phyloP scores from a whole-genome alignment of 441 rosid species.

The Sinapis alba region DNA sequence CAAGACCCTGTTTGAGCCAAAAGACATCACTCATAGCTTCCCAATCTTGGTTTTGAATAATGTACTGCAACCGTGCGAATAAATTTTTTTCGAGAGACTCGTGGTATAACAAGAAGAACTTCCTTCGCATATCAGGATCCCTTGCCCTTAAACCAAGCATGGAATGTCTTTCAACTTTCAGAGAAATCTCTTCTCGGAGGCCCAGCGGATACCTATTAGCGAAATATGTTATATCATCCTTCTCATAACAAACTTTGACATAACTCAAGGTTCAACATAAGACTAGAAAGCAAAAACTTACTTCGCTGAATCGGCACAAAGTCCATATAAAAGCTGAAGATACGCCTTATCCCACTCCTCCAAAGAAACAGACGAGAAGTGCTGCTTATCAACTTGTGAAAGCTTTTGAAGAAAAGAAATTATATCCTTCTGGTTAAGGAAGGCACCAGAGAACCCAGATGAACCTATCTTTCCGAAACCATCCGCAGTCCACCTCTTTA shows the following conservation, averaged over 20 bases:
- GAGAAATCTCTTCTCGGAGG: constrained; percentile 90
- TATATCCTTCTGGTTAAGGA: constrained; percentile 79
- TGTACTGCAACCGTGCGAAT: constrained; percentile 81
- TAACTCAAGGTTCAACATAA: background rate
- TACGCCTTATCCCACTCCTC: constrained; percentile 96
- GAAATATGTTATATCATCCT: constrained; percentile 30
- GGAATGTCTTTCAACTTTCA: constrained; percentile 94
- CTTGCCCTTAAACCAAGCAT: constrained; percentile 97
- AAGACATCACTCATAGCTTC: constrained; percentile 97
- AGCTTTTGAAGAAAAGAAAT: constrained; percentile 90
- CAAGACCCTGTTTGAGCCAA: constrained; percentile 99
- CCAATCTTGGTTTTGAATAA: constrained; percentile 94
- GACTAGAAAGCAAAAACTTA: constrained; percentile 40
- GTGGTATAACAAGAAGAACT: constrained; percentile 85
- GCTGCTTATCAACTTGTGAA: constrained; percentile 92
- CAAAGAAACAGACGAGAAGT: constrained; percentile 60
- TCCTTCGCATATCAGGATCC: constrained; percentile 92
- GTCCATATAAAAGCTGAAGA: constrained; percentile 91
- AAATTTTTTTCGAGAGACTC: constrained; percentile 78
- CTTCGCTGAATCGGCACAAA: constrained; percentile 88
- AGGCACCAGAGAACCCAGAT: constrained; percentile 50
- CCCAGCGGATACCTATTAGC: constrained; percentile 60
- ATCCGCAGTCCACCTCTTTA: constrained; percentile 93
- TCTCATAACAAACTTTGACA: constrained; percentile 6
- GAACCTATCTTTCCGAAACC: constrained; percentile 63